Conservation (phyloP, 2,329 filamentous ascomycete species). For the Fusarium sacchari region DNA sequence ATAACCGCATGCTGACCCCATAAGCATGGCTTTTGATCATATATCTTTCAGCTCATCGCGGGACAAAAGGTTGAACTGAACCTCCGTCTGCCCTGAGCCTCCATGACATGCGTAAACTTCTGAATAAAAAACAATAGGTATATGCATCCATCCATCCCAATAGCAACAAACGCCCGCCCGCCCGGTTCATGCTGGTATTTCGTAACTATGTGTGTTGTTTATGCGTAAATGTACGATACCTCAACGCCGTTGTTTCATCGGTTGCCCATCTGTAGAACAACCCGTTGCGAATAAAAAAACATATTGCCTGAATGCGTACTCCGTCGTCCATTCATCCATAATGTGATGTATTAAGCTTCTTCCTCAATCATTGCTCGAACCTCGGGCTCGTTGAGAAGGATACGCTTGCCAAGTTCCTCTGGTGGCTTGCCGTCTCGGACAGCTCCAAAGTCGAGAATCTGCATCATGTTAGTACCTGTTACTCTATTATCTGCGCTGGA, state of each 20-base stretch:
- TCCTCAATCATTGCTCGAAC: conserved; percentile 62
- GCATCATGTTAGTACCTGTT: neutral
- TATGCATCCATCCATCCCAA: conserved; percentile 34
- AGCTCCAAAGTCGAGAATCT: conserved; percentile 98
- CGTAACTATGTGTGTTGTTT: conserved; percentile 36
- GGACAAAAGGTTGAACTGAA: neutral
- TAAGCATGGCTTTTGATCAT: conserved; percentile 32
- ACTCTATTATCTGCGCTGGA: too few species aligned
- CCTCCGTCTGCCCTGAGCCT: conserved; percentile 1
- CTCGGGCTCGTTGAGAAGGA: conserved; percentile 69
- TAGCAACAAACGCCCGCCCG: conserved; percentile 39
- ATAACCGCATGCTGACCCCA: conserved; percentile 1
- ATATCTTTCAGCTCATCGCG: neutral
- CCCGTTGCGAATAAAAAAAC: conserved; percentile 29
- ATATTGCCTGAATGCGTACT: conserved; percentile 17
- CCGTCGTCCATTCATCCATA: neutral
- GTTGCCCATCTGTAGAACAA: conserved; percentile 18
- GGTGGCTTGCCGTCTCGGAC: conserved; percentile 85
- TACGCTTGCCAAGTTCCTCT: conserved; percentile 81
- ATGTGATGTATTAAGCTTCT: conserved; percentile 45
- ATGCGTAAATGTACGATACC: conserved; percentile 37
- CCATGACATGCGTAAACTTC: conserved; percentile 13
- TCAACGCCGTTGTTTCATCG: conserved; percentile 38
- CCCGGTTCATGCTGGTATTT: conserved; percentile 40
- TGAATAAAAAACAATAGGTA: conserved; percentile 42